Conservation (phyloP, 805 yeast species). For the Kodamaea kaohsiungensis region DNA sequence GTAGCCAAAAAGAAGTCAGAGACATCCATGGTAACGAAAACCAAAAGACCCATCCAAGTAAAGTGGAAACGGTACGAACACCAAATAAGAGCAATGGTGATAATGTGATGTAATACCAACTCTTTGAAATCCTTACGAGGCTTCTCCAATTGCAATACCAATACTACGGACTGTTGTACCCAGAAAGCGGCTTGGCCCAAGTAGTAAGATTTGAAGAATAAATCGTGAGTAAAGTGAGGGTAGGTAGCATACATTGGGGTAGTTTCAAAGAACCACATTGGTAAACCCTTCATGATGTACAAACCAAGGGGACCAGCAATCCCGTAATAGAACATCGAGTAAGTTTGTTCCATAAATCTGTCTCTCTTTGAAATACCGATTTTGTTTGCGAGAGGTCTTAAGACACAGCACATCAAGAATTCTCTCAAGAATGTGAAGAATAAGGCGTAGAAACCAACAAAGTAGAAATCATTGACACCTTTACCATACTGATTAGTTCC, state of each 20-base stretch:
- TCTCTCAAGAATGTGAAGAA: conserved; percentile 91
- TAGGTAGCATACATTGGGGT: conserved; percentile 73
- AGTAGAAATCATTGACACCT: conserved; percentile 79
- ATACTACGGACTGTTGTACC: conserved; percentile 91
- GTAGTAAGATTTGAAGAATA: conserved; percentile 75
- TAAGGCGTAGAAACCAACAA: conserved; percentile 77
- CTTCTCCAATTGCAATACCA: conserved; percentile 82
- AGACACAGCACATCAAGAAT: conserved; percentile 79
- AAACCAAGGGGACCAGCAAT: conserved; percentile 83
- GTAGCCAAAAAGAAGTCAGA: conserved; percentile 85
- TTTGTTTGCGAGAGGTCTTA: conserved; percentile 66
- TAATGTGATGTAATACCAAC: conserved; percentile 87
- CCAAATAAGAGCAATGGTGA: conserved; percentile 86
- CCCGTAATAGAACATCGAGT: conserved; percentile 79
- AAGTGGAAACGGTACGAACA: conserved; percentile 90
- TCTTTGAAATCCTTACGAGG: conserved; percentile 94
- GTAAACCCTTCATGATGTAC: conserved; percentile 77
- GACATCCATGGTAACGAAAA: conserved; percentile 94
- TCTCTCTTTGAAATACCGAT: conserved; percentile 53
- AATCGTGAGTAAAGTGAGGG: conserved; percentile 79
- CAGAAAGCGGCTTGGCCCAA: conserved; percentile 94
- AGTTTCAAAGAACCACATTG: conserved; percentile 90
- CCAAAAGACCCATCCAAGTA: conserved; percentile 91
- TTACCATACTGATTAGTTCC: conserved; percentile 78
- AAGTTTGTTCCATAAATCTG: conserved; percentile 92